A percentile compares a stretch with the other conserved stretches of the same genome.
These are phyloP conservation scores for Fusarium scirpi DNA, from an alignment of 2,329 filamentous ascomycete species.

Conservation along the genomic window DNA sequence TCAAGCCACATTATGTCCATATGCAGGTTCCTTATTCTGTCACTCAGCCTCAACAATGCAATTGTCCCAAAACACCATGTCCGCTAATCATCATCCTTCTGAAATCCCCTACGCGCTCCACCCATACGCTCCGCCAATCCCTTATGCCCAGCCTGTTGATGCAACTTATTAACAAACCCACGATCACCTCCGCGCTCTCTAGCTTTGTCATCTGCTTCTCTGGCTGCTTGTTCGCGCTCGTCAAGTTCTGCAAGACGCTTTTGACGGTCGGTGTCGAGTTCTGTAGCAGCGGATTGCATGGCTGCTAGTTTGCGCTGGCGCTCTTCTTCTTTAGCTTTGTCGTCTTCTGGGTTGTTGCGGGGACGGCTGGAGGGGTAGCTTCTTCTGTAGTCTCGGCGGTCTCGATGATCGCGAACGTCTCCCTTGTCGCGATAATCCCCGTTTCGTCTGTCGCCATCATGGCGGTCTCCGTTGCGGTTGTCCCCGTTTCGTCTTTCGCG, in stretches of 20 bases:
- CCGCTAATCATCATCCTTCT: slow-evolving; percentile 59
- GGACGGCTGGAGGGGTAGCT: slow-evolving; percentile 3
- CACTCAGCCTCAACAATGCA: background rate
- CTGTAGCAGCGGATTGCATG: slow-evolving; percentile 78
- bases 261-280: slow-evolving; percentile 77
- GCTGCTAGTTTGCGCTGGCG: slow-evolving; percentile 75
- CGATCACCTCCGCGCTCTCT: slow-evolving; percentile 73
- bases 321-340: slow-evolving; percentile 62
- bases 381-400: slow-evolving; percentile 25
- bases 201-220: slow-evolving; percentile 74
- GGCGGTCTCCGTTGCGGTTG: slow-evolving; percentile 20
- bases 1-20: background rate
- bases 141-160: slow-evolving; percentile 67
- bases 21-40: background rate
- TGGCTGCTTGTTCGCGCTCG: slow-evolving; percentile 71
- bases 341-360: slow-evolving; percentile 42
- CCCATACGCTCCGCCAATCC: slow-evolving; percentile 65
- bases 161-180: slow-evolving; percentile 72
- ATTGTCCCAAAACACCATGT: background rate
- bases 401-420: slow-evolving; percentile 30
- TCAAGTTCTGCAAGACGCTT: slow-evolving; percentile 75
- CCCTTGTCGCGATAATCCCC: background rate
- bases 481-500: slow-evolving; percentile 21
- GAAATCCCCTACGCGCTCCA: slow-evolving; percentile 59
- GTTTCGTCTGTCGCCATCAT: slow-evolving; percentile 24